These are phyloP conservation scores for Spathaspora arborariae DNA, from an alignment of 805 yeast genomes.

Conservation along the genomic window DNA sequence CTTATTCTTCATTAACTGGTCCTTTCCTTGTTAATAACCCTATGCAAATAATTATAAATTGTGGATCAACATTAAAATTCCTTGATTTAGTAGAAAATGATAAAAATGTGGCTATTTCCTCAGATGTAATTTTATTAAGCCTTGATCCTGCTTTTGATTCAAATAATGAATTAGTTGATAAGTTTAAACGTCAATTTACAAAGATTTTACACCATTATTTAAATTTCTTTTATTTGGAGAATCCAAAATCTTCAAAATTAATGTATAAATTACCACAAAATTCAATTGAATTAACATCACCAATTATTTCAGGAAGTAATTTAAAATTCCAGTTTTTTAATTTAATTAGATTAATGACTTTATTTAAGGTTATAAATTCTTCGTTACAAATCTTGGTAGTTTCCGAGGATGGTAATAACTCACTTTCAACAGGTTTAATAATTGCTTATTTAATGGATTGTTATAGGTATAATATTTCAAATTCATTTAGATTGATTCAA, in stretches of 20 bases:
- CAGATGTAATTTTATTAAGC: constrained; percentile 34
- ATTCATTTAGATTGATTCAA: constrained; percentile 23
- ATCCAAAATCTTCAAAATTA: constrained; percentile 23
- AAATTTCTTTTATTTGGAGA: constrained; percentile 30
- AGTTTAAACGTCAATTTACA: constrained; percentile 27
- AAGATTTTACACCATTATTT: constrained; percentile 36
- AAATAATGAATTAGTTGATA: constrained; percentile 16
- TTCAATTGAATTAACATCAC: constrained; percentile 19
- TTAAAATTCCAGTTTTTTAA: constrained; percentile 34
- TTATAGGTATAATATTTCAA: constrained; percentile 31
- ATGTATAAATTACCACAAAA: constrained; percentile 29
- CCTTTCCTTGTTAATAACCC: constrained; percentile 18
- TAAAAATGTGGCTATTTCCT: constrained; percentile 21
- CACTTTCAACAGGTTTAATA: constrained; percentile 28
- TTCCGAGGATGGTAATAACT: constrained; percentile 25
- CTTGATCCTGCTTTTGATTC: constrained; percentile 32
- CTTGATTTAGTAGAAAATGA: constrained; percentile 20
- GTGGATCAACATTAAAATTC: constrained; percentile 30
- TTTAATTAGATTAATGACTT: constrained; percentile 30
- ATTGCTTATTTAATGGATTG: constrained; percentile 39
- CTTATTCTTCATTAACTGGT: constrained; percentile 11
- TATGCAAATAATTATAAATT: constrained; percentile 37
- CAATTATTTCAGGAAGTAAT: constrained; percentile 33
- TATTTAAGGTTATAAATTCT: constrained; percentile 29
- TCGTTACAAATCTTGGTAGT: constrained; percentile 29